Conservation (phyloP, 768 basidiomycete genomes). For the Boletus tomentosulus region DNA sequence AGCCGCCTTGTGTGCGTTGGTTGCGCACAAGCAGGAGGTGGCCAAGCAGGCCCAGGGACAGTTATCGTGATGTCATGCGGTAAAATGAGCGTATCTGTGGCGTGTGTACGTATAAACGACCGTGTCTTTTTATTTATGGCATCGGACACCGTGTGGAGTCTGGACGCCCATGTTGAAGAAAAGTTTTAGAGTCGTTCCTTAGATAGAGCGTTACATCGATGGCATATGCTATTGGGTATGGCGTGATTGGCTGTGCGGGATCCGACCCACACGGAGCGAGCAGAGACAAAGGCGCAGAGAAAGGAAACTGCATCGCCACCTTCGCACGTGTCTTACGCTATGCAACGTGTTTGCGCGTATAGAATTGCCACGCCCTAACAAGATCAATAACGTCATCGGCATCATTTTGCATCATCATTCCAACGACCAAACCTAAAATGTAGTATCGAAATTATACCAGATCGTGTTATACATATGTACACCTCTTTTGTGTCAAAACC, state of each 20-base stretch:
- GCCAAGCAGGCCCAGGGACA: slow-evolving; percentile 9
- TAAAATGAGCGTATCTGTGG: background rate
- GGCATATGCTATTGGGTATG: too few species aligned
- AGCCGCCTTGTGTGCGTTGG: slow-evolving; percentile 86
- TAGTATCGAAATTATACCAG: slow-evolving; percentile 23
- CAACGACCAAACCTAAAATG: slow-evolving; percentile 6
- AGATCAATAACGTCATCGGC: background rate
- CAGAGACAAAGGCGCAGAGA: too few species aligned
- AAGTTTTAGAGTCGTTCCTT: too few species aligned
- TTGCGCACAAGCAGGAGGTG: slow-evolving; percentile 25
- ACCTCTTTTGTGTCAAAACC: slow-evolving; percentile 14
- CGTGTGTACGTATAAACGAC: slow-evolving; percentile 10
- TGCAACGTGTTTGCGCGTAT: background rate
- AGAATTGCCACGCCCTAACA: slow-evolving; percentile 5
- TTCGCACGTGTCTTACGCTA: too few species aligned
- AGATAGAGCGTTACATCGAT: too few species aligned
- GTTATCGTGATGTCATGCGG: slow-evolving; percentile 13
- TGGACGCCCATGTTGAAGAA: background rate
- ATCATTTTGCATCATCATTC: slow-evolving; percentile 5
- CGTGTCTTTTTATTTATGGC: background rate
- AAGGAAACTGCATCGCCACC: too few species aligned
- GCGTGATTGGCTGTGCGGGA: too few species aligned
- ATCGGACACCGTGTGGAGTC: background rate
- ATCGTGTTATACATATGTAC: slow-evolving; percentile 29
- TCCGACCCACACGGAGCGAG: too few species aligned